Evolutionary conservation across 2,329 filamentous ascomycete species (phyloP).

Genomic region (Penicillium sclerotiorum): DNA sequence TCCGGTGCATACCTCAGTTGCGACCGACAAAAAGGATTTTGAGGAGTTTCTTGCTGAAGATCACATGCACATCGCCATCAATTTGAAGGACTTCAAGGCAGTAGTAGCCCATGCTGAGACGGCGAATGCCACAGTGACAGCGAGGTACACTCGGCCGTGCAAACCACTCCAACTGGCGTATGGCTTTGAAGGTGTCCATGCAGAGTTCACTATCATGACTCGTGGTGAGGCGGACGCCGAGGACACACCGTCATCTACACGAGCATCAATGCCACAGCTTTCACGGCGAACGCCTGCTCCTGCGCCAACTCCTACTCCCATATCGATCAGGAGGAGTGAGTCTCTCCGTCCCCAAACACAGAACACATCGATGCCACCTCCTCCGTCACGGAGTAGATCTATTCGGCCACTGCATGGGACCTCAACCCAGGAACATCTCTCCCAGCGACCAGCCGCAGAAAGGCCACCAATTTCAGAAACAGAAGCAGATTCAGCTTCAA

Average conservation of each 20-base stretch:
- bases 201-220: conserved; percentile 68
- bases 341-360: conserved; percentile 14
- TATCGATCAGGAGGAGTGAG: conserved; percentile 17
- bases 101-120: conserved; percentile 65
- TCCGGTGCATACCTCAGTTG: conserved; percentile 65
- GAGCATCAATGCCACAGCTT: conserved; percentile 41
- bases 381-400: conserved; percentile 30
- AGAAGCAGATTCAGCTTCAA: conserved; percentile 30
- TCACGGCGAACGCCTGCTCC: conserved; percentile 42
- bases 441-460: conserved; percentile 25
- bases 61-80: conserved; percentile 63
- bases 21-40: conserved; percentile 64
- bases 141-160: conserved; percentile 61
- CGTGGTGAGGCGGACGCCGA: conserved; percentile 55
- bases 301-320: conserved; percentile 15
- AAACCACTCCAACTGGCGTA: conserved; percentile 65
- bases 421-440: conserved; percentile 28
- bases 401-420: conserved; percentile 37
- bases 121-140: conserved; percentile 56
- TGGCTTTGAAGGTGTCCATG: conserved; percentile 56
- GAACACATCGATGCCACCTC: conserved; percentile 34
- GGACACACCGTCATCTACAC: conserved; percentile 43
- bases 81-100: conserved; percentile 67
- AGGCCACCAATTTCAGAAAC: conserved; percentile 28
- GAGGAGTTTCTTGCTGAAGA: conserved; percentile 62